Evolutionary conservation across 2,329 filamentous ascomycete genomes (phyloP), one percentile per base, ranked within the genome.

Genomic region (Ampelomyces quisqualis): DNA sequence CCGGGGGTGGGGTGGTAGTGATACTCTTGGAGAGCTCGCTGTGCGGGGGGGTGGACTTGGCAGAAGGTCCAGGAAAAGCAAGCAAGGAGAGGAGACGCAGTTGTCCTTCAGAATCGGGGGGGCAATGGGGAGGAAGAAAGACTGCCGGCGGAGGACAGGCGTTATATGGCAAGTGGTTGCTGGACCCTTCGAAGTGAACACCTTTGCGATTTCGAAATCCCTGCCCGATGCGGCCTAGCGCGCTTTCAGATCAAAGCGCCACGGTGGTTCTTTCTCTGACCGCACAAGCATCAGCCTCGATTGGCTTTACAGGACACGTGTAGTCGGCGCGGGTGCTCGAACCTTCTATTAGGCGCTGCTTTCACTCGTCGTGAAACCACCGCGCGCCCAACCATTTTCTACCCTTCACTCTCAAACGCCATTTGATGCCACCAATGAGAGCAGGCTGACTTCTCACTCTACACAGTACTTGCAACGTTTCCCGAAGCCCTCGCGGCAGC

Each of bases 281-380:
- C 39, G 40, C 49, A 53, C 55, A 49, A 54, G 59, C 60, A 57
- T 57, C 53, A 49, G 53, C 49, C 48, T 50, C 49, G 49, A 43
- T 49, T 53, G 15, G 53, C 55, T 47, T 53, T 57, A 53, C 55
- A 46, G 58, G 56, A 64, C 60, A 63, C 61, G 61, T 64, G 54
- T 58, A 53, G 44, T 53, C 49, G 46, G 29, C 38, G 35, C 44
- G 37, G 20, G 15, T 49, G 23, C 50, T 47, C 36, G 47, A 54
- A 59, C 21, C 39, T 57, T 59, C 55, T 35, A 41, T 46, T 40
- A 24, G n/a, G n/a, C n/a, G n/a, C n/a, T n/a, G n/a, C n/a, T n/a
- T n/a, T n/a, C n/a, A n/a, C n/a, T n/a, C n/a, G n/a, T n/a, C n/a
- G n/a, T n/a, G n/a, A n/a, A n/a, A n/a, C n/a, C n/a, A n/a, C 29